These are phyloP conservation scores for Vachellia collinsii DNA, from an alignment of 306 rosid species.

Conservation along the genomic window DNA sequence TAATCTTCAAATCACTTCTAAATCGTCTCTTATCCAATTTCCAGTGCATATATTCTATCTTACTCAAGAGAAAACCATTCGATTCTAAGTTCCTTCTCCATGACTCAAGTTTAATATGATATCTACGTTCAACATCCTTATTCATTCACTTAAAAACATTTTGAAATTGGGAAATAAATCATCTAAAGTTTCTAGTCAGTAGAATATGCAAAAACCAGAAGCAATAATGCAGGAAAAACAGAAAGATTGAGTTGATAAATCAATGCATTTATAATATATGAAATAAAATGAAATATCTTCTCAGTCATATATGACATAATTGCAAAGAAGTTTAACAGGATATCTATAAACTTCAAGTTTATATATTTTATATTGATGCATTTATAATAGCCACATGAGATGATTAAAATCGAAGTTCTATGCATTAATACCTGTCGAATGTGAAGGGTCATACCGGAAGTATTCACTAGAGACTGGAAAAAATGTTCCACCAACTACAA, in stretches of 20 bases:
- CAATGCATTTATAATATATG: constrained; percentile 14
- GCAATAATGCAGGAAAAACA: background rate
- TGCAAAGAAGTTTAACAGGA: background rate
- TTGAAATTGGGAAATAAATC: constrained; percentile 20
- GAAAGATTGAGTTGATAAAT: constrained; percentile 16
- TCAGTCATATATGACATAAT: background rate
- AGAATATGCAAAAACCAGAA: constrained; percentile 23
- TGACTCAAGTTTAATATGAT: no score
- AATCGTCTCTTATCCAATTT: no score
- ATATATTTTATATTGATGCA: background rate
- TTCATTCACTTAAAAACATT: background rate
- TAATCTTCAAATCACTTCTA: no score
- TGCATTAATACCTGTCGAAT: constrained; percentile 80
- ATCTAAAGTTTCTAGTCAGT: constrained; percentile 11
- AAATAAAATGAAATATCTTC: constrained; percentile 15
- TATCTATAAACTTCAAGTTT: background rate
- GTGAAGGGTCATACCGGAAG: constrained; percentile 97
- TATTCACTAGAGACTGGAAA: constrained; percentile 94
- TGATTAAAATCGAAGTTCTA: constrained; percentile 17
- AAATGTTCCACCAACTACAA: constrained; percentile 94
- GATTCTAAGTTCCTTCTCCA: no score
- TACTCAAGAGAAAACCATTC: no score
- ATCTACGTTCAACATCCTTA: background rate
- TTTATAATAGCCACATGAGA: constrained; percentile 18
- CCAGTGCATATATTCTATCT: no score